Evolutionary conservation across 2,329 filamentous ascomycete genomes (phyloP).

Genomic region (Hypoxylon sp.): DNA sequence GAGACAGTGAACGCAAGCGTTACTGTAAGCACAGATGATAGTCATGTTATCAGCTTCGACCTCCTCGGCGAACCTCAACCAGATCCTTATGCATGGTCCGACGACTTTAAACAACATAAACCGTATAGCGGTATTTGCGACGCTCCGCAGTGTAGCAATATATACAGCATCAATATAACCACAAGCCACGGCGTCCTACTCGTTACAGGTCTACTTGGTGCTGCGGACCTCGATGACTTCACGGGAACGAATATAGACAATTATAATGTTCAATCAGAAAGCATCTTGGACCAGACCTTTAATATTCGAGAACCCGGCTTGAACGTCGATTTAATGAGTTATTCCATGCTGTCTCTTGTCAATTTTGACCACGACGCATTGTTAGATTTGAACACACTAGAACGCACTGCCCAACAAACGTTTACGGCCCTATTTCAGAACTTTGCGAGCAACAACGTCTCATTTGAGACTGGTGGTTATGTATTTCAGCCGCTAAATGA

Average conservation of each 20-base stretch:
- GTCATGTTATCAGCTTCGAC: slow-evolving; percentile 22
- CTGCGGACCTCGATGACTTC: slow-evolving; percentile 31
- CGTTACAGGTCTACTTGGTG: slow-evolving; percentile 29
- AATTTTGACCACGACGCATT: slow-evolving; percentile 31
- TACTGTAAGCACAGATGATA: slow-evolving; percentile 28
- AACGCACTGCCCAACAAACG: slow-evolving; percentile 31
- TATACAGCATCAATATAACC: slow-evolving; percentile 29
- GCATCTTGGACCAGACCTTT: slow-evolving; percentile 35
- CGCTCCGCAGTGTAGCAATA: not conserved
- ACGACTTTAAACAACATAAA: slow-evolving; percentile 26
- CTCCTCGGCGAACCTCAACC: slow-evolving; percentile 15
- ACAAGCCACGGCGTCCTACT: slow-evolving; percentile 37
- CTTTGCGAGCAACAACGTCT: slow-evolving; percentile 34
- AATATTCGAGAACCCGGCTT: slow-evolving; percentile 37
- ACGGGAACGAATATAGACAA: slow-evolving; percentile 5
- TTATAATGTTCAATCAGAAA: slow-evolving; percentile 11
- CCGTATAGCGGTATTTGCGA: slow-evolving; percentile 2
- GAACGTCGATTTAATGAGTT: slow-evolving; percentile 39
- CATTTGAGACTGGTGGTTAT: slow-evolving; percentile 25
- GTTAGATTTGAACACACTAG: slow-evolving; percentile 19
- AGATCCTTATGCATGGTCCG: slow-evolving; percentile 26
- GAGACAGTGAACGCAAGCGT: slow-evolving; percentile 33
- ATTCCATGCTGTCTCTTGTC: slow-evolving; percentile 41
- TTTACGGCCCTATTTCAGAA: slow-evolving; percentile 40
- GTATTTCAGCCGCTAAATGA: slow-evolving; percentile 25